A percentile compares a stretch with the other conserved stretches of the same genome.
These are phyloP conservation scores for Gamsiella multidivaricata DNA, from an alignment of 192 early-diverging fungal genomes.

Conservation along the genomic window DNA sequence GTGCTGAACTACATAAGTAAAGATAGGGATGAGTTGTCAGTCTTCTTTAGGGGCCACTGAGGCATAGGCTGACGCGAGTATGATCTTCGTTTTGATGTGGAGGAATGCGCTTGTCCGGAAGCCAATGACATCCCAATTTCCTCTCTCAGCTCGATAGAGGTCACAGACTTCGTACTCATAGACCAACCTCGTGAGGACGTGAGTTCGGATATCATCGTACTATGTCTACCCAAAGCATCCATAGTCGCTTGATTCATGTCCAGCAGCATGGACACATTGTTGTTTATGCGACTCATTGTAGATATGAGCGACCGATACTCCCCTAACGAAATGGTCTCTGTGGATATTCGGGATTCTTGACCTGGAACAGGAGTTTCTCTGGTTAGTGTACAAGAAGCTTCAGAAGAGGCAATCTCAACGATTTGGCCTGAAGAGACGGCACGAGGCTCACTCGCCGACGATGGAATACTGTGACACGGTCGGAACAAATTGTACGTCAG, in stretches of 20 bases:
- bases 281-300: background rate
- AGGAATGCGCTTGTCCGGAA: background rate
- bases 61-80: too few species aligned
- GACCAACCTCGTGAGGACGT: background rate
- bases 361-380: background rate
- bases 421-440: too few species aligned
- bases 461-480: too few species aligned
- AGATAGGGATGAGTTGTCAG: too few species aligned
- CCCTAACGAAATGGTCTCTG: background rate
- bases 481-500: too few species aligned
- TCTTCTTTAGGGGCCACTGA: too few species aligned
- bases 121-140: background rate
- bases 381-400: too few species aligned
- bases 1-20: too few species aligned
- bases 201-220: background rate
- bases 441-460: too few species aligned
- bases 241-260: background rate
- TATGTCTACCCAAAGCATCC: background rate
- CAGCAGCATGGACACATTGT: background rate
- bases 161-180: background rate
- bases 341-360: background rate
- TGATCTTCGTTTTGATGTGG: background rate
- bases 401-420: too few species aligned
- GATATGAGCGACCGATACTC: background rate
- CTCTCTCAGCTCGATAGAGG: background rate